These are phyloP conservation scores for Aspergillus steynii DNA, from an alignment of 495 filamentous ascomycete genomes.

Conservation along the genomic window DNA sequence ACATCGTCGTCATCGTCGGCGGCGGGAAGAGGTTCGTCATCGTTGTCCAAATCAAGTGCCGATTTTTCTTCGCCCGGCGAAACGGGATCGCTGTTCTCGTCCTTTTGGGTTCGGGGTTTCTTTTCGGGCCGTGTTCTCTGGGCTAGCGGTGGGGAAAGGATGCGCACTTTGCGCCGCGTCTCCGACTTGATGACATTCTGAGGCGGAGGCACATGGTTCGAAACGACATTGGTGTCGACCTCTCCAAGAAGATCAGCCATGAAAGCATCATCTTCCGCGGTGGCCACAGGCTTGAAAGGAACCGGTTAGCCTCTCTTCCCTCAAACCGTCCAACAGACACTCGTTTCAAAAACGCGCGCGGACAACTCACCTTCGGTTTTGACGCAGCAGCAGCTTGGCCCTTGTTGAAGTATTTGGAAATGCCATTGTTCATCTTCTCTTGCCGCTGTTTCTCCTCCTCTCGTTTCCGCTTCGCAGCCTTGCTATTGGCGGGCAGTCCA, in stretches of 20 bases:
- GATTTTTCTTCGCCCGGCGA: slow-evolving; percentile 36
- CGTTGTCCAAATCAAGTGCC: slow-evolving; percentile 42
- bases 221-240: slow-evolving; percentile 79
- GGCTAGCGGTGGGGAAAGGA: slow-evolving; percentile 71
- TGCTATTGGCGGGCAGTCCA: slow-evolving; percentile 63
- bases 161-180: slow-evolving; percentile 73
- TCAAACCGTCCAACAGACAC: background rate
- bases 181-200: slow-evolving; percentile 69
- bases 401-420: slow-evolving; percentile 89
- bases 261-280: slow-evolving; percentile 84
- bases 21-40: slow-evolving; percentile 55
- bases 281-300: slow-evolving; percentile 47
- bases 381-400: slow-evolving; percentile 63
- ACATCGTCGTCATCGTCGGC: slow-evolving; percentile 65
- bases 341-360: background rate
- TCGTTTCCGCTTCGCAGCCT: slow-evolving; percentile 79
- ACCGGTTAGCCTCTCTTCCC: slow-evolving; percentile 7
- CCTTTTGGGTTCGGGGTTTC: slow-evolving; percentile 26
- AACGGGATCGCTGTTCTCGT: slow-evolving; percentile 44
- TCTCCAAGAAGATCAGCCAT: slow-evolving; percentile 82
- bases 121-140: slow-evolving; percentile 46
- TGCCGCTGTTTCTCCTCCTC: slow-evolving; percentile 86
- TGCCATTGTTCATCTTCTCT: slow-evolving; percentile 85
- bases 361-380: slow-evolving; percentile 71
- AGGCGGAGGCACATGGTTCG: slow-evolving; percentile 48